Evolutionary conservation across 768 basidiomycete genomes (phyloP), one percentile per base, ranked within the genome.

Genomic region (Exidia glandulosa): DNA sequence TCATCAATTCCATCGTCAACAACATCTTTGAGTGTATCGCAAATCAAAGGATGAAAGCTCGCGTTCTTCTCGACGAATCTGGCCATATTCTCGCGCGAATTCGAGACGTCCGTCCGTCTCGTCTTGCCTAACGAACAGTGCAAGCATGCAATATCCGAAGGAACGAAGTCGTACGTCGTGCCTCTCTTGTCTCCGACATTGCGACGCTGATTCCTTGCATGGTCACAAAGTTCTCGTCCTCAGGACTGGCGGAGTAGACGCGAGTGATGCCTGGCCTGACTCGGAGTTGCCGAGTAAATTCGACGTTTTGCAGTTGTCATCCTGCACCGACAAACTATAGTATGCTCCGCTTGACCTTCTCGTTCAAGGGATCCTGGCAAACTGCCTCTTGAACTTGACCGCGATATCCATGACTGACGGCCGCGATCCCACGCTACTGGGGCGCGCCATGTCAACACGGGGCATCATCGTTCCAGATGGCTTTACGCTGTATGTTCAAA

Each of bases 61-160:
- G 89, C 89, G 6, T 81, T 85, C 5, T 90, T 90, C 75, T 88
- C 88, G 63, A 89, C 90, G 81, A 89, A 89, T 76, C 89, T 88
- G 2, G 91, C 89, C 16, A 90, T 92, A 72, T 90, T 89, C n/a
- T 90, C 87, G 47, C 87, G 89, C 57, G 89, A 92, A 73, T 91
- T 92, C 69, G 89, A 92, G 75, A 92, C 89, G 1, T 79, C 83
- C 34, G 90, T 91, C 37, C 82, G 89, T 60, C 77, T 90, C 63
- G 89, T 92, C 70, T 81, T 92, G 34, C 88, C 88, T 58, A 89
- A 87, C 75, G 88, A 90, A 72, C 80, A 90, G 50, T 86, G 87
- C 61, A 90, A 91, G 78, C 89, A 90, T 69, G 89, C 89, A 66
- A 90, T 90, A 74, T 90, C 87, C 5, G 89, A 91, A 75, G 88